Conservation (phyloP, 2,329 filamentous ascomycete genomes). For the Lecanicillium sp. region DNA sequence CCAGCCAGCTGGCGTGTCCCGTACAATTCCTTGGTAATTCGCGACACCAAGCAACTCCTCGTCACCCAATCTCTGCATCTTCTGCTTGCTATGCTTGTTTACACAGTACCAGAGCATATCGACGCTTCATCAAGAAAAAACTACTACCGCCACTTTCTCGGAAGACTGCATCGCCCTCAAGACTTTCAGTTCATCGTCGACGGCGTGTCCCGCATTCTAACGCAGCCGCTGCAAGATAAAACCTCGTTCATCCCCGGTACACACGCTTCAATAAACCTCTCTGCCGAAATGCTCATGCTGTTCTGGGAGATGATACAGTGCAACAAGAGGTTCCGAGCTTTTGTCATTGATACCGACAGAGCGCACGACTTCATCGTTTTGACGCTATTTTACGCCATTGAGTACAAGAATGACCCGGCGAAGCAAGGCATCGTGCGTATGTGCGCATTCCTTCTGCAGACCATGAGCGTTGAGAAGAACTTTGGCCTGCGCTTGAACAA, state of each 20-base stretch:
- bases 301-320: constrained; percentile 98
- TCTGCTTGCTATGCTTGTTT: constrained; percentile 76
- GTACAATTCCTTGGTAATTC: constrained; percentile 87
- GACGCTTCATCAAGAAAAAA: constrained; percentile 69
- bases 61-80: constrained; percentile 91
- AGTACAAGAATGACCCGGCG: constrained; percentile 76
- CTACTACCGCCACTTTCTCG: constrained; percentile 87
- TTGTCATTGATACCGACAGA: constrained; percentile 92
- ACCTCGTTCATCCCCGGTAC: constrained; percentile 82
- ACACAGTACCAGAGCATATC: constrained; percentile 75
- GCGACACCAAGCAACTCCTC: constrained; percentile 81
- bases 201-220: constrained; percentile 86
- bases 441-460: constrained; percentile 96
- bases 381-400: constrained; percentile 85
- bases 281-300: constrained; percentile 91
- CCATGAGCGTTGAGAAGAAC: constrained; percentile 83
- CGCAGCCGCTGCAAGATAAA: constrained; percentile 86
- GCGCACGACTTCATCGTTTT: constrained; percentile 90
- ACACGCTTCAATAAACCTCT: constrained; percentile 75
- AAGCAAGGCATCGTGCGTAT: constrained; percentile 92
- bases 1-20: constrained; percentile 89
- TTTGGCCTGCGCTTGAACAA: constrained; percentile 90
- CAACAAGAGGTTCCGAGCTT: constrained; percentile 94
- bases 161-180: constrained; percentile 82
- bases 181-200: constrained; percentile 98